Percentiles rank a stretch among this genome's conserved stretches.
These are phyloP conservation scores for Ensete glaucum DNA, from an alignment of 176 grass and related monocot species.

Conservation along the genomic window DNA sequence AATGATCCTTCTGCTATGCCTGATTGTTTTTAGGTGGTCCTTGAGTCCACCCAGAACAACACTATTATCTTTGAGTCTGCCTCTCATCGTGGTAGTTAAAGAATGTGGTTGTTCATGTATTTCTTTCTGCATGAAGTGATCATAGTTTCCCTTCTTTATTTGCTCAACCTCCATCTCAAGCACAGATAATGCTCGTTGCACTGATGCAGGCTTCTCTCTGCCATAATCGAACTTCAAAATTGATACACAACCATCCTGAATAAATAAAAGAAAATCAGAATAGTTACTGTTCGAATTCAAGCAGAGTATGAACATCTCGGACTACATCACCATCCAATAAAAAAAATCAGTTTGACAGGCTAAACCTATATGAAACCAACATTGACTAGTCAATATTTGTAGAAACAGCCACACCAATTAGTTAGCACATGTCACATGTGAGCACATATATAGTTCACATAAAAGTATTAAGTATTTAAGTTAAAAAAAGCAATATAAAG, in stretches of 20 bases:
- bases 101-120: conserved; percentile 89
- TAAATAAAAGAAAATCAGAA: neutral
- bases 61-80: conserved; percentile 62
- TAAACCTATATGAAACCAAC: too few relatives aligned
- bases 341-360: too few relatives aligned
- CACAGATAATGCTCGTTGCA: conserved; percentile 84
- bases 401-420: too few relatives aligned
- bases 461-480: too few relatives aligned
- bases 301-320: neutral
- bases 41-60: conserved; percentile 89
- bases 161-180: conserved; percentile 97
- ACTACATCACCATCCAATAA: too few relatives aligned
- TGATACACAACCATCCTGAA: conserved; percentile 77
- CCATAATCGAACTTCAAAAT: conserved; percentile 72
- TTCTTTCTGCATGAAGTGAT: conserved; percentile 98
- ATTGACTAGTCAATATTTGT: too few relatives aligned
- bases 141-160: conserved; percentile 91
- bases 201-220: conserved; percentile 81
- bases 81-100: conserved; percentile 85
- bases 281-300: conserved; percentile 4
- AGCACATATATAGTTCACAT: too few relatives aligned
- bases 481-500: too few relatives aligned
- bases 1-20: conserved; percentile 64
- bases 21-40: conserved; percentile 76
- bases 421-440: too few relatives aligned